phyloP scores from a whole-genome alignment of 257 asterid genomes.

The Penstemon barbatus region DNA sequence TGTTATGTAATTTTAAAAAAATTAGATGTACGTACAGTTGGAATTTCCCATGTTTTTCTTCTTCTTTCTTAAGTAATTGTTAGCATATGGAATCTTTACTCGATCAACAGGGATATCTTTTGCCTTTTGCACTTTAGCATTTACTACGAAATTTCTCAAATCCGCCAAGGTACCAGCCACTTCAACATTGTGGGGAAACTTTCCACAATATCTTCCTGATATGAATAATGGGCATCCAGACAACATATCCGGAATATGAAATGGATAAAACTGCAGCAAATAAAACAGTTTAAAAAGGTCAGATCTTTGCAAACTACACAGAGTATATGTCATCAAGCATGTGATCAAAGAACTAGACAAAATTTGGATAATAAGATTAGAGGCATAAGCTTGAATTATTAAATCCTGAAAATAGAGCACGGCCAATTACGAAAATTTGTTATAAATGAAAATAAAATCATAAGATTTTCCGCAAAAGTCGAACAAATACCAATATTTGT shows the following conservation, averaged over 20 bases:
- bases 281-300: conserved; percentile 9
- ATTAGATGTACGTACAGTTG: neutral
- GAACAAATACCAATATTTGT: neutral
- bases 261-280: conserved; percentile 65
- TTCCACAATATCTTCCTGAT: conserved; percentile 73
- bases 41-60: neutral
- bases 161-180: conserved; percentile 65
- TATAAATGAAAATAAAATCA: neutral
- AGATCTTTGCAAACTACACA: neutral
- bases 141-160: conserved; percentile 42
- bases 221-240: conserved; percentile 64
- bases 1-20: conserved; percentile 27
- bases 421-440: neutral
- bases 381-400: neutral
- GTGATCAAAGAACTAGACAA: neutral
- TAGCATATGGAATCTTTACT: conserved; percentile 41
- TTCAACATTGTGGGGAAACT: conserved; percentile 57
- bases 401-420: too few relatives aligned
- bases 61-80: neutral
- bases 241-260: conserved; percentile 60
- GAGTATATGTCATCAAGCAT: neutral
- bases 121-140: conserved; percentile 56
- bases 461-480: too few relatives aligned
- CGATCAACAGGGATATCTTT: conserved; percentile 68
- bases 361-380: neutral